phyloP scores from a whole-genome alignment of 2,329 filamentous ascomycete species.

The Aspergillus sp. region DNA sequence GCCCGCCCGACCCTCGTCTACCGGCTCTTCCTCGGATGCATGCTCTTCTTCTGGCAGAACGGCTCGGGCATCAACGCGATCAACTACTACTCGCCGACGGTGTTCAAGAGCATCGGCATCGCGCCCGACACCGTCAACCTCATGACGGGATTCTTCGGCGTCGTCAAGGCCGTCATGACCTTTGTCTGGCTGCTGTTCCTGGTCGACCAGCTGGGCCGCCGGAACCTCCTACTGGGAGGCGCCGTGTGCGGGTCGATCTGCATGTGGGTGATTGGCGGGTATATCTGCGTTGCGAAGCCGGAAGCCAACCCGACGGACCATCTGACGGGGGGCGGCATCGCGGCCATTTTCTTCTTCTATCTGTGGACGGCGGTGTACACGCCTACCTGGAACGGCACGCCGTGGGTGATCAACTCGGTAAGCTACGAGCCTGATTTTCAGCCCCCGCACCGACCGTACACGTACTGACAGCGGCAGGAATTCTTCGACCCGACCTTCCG shows the following conservation, averaged over 20 bases:
- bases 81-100: constrained; percentile 71
- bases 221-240: constrained; percentile 65
- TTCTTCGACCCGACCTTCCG: constrained; percentile 72
- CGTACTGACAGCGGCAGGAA: constrained; percentile 39
- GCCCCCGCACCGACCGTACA: neutral
- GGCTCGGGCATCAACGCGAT: constrained; percentile 75
- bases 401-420: constrained; percentile 69
- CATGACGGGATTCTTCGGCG: constrained; percentile 74
- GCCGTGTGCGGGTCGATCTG: constrained; percentile 54
- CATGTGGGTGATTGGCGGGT: constrained; percentile 34
- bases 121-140: constrained; percentile 56
- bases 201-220: constrained; percentile 62
- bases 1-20: constrained; percentile 60
- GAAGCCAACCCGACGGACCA: constrained; percentile 22
- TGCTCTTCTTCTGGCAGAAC: constrained; percentile 80
- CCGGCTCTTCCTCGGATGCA: constrained; percentile 70
- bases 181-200: constrained; percentile 67
- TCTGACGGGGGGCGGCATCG: constrained; percentile 33
- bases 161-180: constrained; percentile 69
- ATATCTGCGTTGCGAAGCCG: constrained; percentile 34
- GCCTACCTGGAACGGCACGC: constrained; percentile 69
- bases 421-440: constrained; percentile 2
- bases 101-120: constrained; percentile 65
- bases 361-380: constrained; percentile 73
- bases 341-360: constrained; percentile 65